Conservation (phyloP, 306 rosid species). For the Comarum palustre region DNA sequence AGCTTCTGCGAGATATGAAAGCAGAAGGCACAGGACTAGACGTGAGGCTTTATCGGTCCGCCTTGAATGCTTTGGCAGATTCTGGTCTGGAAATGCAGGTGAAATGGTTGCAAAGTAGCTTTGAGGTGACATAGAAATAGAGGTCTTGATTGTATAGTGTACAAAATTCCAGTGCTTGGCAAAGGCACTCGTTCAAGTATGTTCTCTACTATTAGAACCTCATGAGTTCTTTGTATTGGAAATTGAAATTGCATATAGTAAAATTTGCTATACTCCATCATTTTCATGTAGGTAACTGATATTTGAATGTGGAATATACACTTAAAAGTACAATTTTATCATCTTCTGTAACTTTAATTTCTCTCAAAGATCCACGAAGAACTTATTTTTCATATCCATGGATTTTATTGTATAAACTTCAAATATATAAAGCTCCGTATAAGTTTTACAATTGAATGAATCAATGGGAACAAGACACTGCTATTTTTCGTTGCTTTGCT, state of each 20-base stretch:
- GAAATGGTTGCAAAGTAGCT: conserved; percentile 55
- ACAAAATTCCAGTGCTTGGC: background rate
- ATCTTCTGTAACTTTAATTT: background rate
- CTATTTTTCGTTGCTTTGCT: background rate
- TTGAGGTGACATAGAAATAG: conserved; percentile 14
- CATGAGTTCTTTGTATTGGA: background rate
- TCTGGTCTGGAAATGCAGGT: conserved; percentile 58
- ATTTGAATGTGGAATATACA: background rate
- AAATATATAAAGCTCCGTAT: background rate
- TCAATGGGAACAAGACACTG: background rate
- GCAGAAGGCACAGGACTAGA: conserved; percentile 54
- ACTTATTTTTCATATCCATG: background rate
- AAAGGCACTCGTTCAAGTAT: conserved; percentile 8
- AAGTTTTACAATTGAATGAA: background rate
- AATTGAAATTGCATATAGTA: background rate
- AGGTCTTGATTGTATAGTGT: background rate
- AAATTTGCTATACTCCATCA: background rate
- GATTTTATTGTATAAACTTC: background rate
- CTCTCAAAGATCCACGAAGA: background rate
- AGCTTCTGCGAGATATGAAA: conserved; percentile 64
- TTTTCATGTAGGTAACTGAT: background rate
- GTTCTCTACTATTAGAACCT: background rate
- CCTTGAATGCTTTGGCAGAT: conserved; percentile 61
- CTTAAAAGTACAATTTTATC: background rate
- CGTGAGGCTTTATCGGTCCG: conserved; percentile 59